These are phyloP conservation scores for Chrysoporthe cubensis DNA, from an alignment of 2,329 filamentous ascomycete genomes.

Conservation along the genomic window DNA sequence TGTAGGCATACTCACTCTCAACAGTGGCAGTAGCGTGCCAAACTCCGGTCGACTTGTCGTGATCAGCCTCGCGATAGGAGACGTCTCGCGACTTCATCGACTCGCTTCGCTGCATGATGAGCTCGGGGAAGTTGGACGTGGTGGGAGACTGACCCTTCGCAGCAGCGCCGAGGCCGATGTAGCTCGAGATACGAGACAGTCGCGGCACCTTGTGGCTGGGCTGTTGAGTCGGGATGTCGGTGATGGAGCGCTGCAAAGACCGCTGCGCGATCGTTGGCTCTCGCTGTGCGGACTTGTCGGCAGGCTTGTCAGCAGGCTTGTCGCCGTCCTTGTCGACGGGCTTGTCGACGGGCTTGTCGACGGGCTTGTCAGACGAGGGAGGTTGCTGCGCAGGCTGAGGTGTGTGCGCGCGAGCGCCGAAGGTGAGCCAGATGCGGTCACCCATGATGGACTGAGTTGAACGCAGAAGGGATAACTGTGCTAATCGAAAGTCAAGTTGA, in stretches of 20 bases:
- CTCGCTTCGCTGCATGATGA: slow-evolving; percentile 18
- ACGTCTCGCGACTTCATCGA: slow-evolving; percentile 8
- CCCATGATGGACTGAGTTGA: slow-evolving; percentile 9
- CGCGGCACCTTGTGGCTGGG: slow-evolving; percentile 14
- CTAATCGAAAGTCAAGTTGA: background rate
- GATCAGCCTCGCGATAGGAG: slow-evolving; percentile 3
- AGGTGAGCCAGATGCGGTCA: slow-evolving; percentile 20
- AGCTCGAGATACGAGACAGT: slow-evolving; percentile 27
- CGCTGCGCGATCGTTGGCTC: slow-evolving; percentile 2
- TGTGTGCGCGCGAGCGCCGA: slow-evolving; percentile 16
- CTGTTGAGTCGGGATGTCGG: slow-evolving; percentile 17
- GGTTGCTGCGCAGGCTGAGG: slow-evolving; percentile 8
- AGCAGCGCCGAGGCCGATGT: slow-evolving; percentile 20
- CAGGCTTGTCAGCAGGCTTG: background rate
- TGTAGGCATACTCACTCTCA: slow-evolving; percentile 10
- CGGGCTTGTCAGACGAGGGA: background rate
- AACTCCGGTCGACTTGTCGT: slow-evolving; percentile 1
- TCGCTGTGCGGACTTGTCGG: background rate
- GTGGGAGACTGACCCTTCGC: slow-evolving; percentile 16
- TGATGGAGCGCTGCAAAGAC: slow-evolving; percentile 16
- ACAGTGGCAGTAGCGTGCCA: background rate
- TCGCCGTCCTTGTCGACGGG: background rate
- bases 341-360: slow-evolving; percentile 1
- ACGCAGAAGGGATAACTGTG: background rate
- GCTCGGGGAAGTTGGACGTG: slow-evolving; percentile 10